These are phyloP conservation scores for Medicago arabica DNA, from an alignment of 306 rosid genomes.

Conservation along the genomic window DNA sequence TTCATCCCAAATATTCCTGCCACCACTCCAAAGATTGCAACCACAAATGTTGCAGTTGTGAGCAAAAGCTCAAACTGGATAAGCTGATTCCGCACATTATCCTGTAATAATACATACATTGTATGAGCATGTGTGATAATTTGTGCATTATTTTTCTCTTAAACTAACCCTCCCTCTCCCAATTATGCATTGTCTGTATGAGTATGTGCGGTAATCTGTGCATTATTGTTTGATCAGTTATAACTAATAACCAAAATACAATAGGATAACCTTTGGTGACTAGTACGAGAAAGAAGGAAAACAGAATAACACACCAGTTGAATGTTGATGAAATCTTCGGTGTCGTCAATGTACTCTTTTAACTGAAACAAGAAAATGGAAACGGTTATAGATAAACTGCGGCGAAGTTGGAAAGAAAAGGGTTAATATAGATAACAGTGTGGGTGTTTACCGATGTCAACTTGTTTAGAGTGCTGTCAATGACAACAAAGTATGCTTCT, in stretches of 20 bases:
- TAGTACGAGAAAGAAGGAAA: conserved; percentile 24
- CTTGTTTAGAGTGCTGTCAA: conserved; percentile 95
- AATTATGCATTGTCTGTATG: conserved; percentile 11
- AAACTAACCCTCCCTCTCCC: conserved; percentile 24
- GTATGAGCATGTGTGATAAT: too few species aligned
- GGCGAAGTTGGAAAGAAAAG: conserved; percentile 20
- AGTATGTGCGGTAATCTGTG: conserved; percentile 31
- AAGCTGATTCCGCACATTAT: conserved; percentile 96
- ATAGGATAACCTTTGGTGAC: conserved; percentile 15
- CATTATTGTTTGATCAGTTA: neutral
- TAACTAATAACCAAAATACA: neutral
- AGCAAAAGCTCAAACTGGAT: conserved; percentile 96
- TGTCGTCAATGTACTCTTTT: conserved; percentile 98
- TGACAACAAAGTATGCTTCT: conserved; percentile 98
- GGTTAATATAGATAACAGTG: conserved; percentile 26
- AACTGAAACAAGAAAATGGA: conserved; percentile 65
- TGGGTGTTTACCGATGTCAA: conserved; percentile 78
- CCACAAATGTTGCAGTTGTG: conserved; percentile 96
- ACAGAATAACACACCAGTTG: conserved; percentile 67
- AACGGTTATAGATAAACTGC: conserved; percentile 33
- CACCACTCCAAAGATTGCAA: conserved; percentile 95
- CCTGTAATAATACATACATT: conserved; percentile 54
- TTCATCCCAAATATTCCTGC: conserved; percentile 99
- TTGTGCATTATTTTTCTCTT: neutral
- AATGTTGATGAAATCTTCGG: conserved; percentile 98